A percentile compares a stretch with the other conserved stretches of the same genome.
phyloP scores from a whole-genome alignment of 2,329 filamentous ascomycete species.

The Fusarium sp. region DNA sequence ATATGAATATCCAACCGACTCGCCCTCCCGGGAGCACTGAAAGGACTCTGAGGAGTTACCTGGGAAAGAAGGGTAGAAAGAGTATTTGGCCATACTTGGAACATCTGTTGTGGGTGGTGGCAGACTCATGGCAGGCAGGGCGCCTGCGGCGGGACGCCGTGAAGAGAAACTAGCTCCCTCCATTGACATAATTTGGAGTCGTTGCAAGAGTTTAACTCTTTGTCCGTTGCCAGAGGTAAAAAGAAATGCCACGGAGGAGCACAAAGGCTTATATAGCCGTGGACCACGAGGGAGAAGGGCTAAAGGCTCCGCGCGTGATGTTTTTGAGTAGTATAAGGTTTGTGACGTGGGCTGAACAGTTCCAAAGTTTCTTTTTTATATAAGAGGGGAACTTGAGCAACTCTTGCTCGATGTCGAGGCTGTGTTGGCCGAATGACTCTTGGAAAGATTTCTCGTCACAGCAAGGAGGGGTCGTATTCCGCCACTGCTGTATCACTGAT shows the following conservation, averaged over 20 bases:
- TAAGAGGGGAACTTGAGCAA: neutral
- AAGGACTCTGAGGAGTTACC: constrained; percentile 35
- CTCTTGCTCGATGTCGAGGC: neutral
- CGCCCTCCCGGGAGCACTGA: constrained; percentile 37
- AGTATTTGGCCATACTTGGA: constrained; percentile 48
- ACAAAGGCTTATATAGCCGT: neutral
- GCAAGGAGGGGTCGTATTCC: constrained; percentile 10
- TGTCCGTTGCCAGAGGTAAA: neutral
- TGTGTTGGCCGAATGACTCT: constrained; percentile 10
- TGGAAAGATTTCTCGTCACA: constrained; percentile 22
- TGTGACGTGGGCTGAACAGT: neutral
- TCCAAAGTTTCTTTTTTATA: neutral
- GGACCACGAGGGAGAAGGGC: neutral
- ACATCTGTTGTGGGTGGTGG: constrained; percentile 49
- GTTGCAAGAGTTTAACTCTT: neutral
- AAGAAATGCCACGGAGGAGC: neutral
- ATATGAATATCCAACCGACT: constrained; percentile 36
- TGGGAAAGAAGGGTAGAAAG: constrained; percentile 33
- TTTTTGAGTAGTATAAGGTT: neutral
- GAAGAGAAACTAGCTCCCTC: constrained; percentile 47
- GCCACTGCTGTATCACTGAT: neutral
- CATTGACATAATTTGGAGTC: constrained; percentile 34
- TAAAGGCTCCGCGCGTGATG: neutral
- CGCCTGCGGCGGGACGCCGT: constrained; percentile 47
- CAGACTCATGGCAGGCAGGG: constrained; percentile 49